Evolutionary conservation across 2,329 filamentous ascomycete species (phyloP).

Genomic region (Metarhizium humberi): DNA sequence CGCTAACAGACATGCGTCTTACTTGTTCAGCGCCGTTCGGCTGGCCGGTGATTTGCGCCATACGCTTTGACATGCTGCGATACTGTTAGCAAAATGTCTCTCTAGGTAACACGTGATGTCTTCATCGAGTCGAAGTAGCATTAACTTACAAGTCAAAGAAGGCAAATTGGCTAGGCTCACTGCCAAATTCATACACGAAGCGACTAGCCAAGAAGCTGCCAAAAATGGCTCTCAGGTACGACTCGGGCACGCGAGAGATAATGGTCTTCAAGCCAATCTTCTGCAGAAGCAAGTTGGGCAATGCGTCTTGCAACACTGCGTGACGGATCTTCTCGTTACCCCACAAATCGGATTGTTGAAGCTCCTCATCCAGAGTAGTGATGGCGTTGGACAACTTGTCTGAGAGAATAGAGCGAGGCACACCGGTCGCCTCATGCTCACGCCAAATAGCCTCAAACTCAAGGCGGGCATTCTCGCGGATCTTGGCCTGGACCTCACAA

Average conservation of each 20-base stretch:
- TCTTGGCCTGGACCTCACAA: constrained; percentile 80
- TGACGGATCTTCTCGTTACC: constrained; percentile 68
- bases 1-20: constrained; percentile 17
- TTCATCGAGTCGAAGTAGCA: not conserved
- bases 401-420: constrained; percentile 75
- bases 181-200: constrained; percentile 94
- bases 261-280: constrained; percentile 90
- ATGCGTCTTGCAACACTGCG: constrained; percentile 72
- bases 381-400: constrained; percentile 88
- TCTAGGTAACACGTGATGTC: not conserved
- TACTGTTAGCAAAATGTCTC: not conserved
- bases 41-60: constrained; percentile 34
- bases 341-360: constrained; percentile 91
- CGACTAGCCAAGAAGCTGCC: constrained; percentile 90
- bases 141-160: constrained; percentile 92
- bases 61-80: constrained; percentile 54
- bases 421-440: constrained; percentile 75
- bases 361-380: constrained; percentile 91
- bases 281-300: constrained; percentile 73
- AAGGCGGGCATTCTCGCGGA: constrained; percentile 80
- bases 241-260: constrained; percentile 77
- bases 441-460: constrained; percentile 99
- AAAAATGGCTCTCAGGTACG: constrained; percentile 90
- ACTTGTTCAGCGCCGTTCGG: constrained; percentile 17
- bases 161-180: constrained; percentile 87